phyloP scores from a whole-genome alignment of 192 early-diverging fungal genomes.

The Coemansia reversa region DNA sequence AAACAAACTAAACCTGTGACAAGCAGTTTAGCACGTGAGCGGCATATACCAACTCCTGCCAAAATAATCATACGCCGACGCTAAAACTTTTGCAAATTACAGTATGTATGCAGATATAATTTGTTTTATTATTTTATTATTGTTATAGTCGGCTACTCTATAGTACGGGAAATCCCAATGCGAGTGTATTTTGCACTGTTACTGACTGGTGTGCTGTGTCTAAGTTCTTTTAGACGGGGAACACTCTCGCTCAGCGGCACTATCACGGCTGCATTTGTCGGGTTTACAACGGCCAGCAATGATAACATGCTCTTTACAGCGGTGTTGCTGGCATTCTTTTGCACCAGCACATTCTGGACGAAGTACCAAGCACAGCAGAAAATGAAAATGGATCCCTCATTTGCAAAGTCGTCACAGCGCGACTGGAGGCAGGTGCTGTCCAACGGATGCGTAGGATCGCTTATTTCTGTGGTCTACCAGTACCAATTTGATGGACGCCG shows the following conservation, averaged over 20 bases:
- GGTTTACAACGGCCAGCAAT: constrained; percentile 72
- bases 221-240: constrained; percentile 57
- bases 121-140: too few relatives aligned
- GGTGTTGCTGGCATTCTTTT: constrained; percentile 72
- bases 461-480: constrained; percentile 47
- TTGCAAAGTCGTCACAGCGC: constrained; percentile 54
- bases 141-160: too few relatives aligned
- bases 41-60: too few relatives aligned
- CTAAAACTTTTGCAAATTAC: too few relatives aligned
- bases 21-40: constrained; percentile 1
- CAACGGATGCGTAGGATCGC: constrained; percentile 54
- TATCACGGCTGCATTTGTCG: constrained; percentile 69
- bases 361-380: constrained; percentile 46
- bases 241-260: constrained; percentile 73
- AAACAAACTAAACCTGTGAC: too few relatives aligned
- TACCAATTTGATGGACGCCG: constrained; percentile 35
- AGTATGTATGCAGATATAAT: too few relatives aligned
- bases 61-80: too few relatives aligned
- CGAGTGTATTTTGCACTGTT: constrained; percentile 28
- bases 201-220: constrained; percentile 34
- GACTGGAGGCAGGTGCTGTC: constrained; percentile 61
- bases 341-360: constrained; percentile 62
- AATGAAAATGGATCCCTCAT: constrained; percentile 48
- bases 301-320: constrained; percentile 63
- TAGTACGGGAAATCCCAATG: constrained; percentile 14